A percentile compares a stretch with the other conserved stretches of the same genome.
Evolutionary conservation across 208 protist species (phyloP).

Genomic region (Trypanosoma congolense): DNA sequence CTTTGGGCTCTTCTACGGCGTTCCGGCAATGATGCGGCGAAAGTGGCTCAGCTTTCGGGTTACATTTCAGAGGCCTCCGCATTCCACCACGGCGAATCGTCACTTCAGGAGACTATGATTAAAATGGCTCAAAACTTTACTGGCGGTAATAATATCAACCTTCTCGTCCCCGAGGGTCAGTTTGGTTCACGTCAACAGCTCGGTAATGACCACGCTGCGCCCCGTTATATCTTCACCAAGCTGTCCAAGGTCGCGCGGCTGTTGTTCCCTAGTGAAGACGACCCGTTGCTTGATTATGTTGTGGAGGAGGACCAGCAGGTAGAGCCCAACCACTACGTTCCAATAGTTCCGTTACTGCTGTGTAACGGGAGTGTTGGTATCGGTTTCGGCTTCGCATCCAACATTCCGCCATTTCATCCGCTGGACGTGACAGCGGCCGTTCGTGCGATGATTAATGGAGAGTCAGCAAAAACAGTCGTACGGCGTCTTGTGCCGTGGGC

Average conservation of each 20-base stretch:
- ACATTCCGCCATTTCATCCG: constrained; percentile 94
- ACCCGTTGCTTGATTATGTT: constrained; percentile 95
- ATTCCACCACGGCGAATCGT: constrained; percentile 99
- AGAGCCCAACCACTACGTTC: constrained; percentile 99
- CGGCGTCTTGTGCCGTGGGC: constrained; percentile 94
- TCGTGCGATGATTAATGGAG: constrained; percentile 77
- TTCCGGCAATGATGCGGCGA: constrained; percentile 92
- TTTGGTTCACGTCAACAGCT: constrained; percentile 98
- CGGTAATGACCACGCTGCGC: constrained; percentile 96
- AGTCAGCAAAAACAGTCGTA: constrained; percentile 69
- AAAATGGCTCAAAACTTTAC: constrained; percentile 99
- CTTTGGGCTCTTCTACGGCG: constrained; percentile 93
- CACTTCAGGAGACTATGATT: constrained; percentile 97
- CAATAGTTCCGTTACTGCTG: constrained; percentile 98
- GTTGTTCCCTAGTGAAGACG: constrained; percentile 97
- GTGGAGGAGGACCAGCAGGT: constrained; percentile 97
- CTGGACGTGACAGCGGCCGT: constrained; percentile 93
- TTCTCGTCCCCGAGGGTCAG: constrained; percentile 97
- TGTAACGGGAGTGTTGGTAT: constrained; percentile 99
- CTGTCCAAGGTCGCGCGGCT: constrained; percentile 92
- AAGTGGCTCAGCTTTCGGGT: constrained; percentile 99
- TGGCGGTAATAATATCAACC: constrained; percentile 99
- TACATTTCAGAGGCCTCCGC: constrained; percentile 95
- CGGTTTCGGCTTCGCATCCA: constrained; percentile 97
- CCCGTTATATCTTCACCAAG: constrained; percentile 95